Percentiles rank a stretch among this genome's conserved stretches.
Conservation (phyloP, 495 filamentous ascomycete genomes). For the Aspergillus saccharolyticus region DNA sequence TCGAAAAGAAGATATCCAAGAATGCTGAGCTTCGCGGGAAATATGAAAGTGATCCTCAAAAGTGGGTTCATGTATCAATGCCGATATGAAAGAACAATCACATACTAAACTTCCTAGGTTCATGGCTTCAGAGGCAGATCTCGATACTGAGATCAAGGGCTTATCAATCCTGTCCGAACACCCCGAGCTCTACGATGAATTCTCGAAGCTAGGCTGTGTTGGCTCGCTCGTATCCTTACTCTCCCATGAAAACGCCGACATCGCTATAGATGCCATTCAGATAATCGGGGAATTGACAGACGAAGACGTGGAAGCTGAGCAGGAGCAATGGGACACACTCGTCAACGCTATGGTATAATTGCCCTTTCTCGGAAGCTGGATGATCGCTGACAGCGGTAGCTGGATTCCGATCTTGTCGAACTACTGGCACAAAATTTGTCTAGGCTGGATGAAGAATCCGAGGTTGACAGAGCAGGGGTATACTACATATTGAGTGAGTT, state of each 20-base stretch:
- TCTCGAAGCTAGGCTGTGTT: conserved; percentile 72
- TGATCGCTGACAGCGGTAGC: conserved; percentile 31
- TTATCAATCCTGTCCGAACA: conserved; percentile 86
- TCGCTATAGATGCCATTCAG: conserved; percentile 87
- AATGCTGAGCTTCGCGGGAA: conserved; percentile 91
- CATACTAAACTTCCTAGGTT: conserved; percentile 44
- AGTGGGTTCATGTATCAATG: conserved; percentile 48
- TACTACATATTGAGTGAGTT: conserved; percentile 72
- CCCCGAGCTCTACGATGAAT: conserved; percentile 77
- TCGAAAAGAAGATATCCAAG: conserved; percentile 85
- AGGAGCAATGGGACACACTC: conserved; percentile 75
- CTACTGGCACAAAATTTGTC: conserved; percentile 78
- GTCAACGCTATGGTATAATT: conserved; percentile 67
- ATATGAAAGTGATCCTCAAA: conserved; percentile 76
- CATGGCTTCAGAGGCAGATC: conserved; percentile 81
- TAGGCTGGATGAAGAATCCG: conserved; percentile 74
- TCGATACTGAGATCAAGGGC: conserved; percentile 86
- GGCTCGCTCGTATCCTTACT: conserved; percentile 73
- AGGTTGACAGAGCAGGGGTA: conserved; percentile 75
- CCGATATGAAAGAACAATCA: neutral
- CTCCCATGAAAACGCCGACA: conserved; percentile 95
- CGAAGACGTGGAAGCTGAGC: conserved; percentile 82
- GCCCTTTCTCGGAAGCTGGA: too few species aligned
- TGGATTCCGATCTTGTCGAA: conserved; percentile 76
- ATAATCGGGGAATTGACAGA: conserved; percentile 91